Evolutionary conservation across 192 early-diverging fungal genomes (phyloP).

Genomic region (Globomyces pollinis-pini): DNA sequence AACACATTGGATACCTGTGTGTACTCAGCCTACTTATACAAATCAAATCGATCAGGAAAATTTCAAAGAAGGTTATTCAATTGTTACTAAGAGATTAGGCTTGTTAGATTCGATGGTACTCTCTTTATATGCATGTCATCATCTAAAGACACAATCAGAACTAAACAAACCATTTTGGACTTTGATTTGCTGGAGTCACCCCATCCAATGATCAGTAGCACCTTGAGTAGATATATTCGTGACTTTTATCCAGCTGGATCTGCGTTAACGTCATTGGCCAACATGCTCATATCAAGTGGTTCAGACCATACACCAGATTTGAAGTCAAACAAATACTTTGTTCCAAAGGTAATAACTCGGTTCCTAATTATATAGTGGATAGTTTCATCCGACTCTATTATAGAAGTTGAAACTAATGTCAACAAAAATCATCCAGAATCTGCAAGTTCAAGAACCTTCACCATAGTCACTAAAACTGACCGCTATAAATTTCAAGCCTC

Average conservation of each 20-base stretch:
- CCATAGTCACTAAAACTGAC: neutral
- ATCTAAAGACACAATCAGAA: neutral
- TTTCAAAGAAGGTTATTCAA: neutral
- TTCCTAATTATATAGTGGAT: neutral
- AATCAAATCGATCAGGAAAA: neutral
- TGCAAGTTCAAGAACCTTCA: neutral
- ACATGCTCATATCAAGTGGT: neutral
- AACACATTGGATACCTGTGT: neutral
- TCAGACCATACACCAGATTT: neutral
- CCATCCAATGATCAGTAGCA: neutral
- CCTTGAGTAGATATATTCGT: neutral
- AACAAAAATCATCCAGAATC: neutral
- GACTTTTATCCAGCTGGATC: neutral
- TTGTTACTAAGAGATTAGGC: too few species aligned
- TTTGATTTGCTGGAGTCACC: neutral
- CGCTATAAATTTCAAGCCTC: neutral
- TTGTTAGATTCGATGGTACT: neutral
- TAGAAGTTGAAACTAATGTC: neutral
- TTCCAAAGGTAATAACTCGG: neutral
- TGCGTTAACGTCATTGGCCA: neutral
- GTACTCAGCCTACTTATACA: neutral
- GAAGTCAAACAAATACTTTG: neutral
- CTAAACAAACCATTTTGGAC: neutral
- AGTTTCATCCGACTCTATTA: neutral
- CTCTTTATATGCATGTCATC: neutral